Evolutionary conservation across 306 rosid genomes (phyloP), one percentile per base, ranked within the genome.

Genomic region (Medicago ruthenica): DNA sequence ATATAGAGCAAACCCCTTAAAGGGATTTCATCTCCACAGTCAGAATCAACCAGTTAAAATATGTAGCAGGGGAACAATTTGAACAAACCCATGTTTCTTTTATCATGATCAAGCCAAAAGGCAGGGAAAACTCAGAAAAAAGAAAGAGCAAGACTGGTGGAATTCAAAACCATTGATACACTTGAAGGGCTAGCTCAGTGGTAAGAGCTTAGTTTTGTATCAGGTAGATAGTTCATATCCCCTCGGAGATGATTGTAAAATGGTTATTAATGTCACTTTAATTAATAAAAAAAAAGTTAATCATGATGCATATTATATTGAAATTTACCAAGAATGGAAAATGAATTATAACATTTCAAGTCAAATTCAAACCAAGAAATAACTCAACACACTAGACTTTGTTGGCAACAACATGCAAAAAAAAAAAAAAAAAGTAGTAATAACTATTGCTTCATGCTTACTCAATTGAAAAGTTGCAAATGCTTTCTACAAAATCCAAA

Each of bases 391-490:
- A 45, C 60, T 22, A 21, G 15, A 74, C 48, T 55, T 7, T 3
- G 34, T 47, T 45, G 4, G 48, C 40, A 74, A 39, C 10, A 27
- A 42, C 14, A 16, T 15, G 42, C 67, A 31, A 61, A 10, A 57
- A 9, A 40, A 31, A 62, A n/a, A n/a, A 4, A 13, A 10, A 40
- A 31, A 62, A 21, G 1, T 60, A 45, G 7, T 7, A 37, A 22
- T 15, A 48, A 60, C 15, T 2, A 15, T 71, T 37, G 82, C 54
- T 77, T 60, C 24, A 57, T 41, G 63, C 86, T 73, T 82, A 82
- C 80, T 47, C 73, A 68, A 73, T 12, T 37, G 4, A 45, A 4
- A 71, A 62, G 20, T 41, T 34, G 65, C 34, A 27, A 59, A 6
- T 0, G 53, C 34, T 67, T 7, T 22, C 67, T 6, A 24, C 8